Evolutionary conservation across 495 filamentous ascomycete species (phyloP), one percentile per base, ranked within the genome.

Genomic region (Hypomontagnella submonticulosa): DNA sequence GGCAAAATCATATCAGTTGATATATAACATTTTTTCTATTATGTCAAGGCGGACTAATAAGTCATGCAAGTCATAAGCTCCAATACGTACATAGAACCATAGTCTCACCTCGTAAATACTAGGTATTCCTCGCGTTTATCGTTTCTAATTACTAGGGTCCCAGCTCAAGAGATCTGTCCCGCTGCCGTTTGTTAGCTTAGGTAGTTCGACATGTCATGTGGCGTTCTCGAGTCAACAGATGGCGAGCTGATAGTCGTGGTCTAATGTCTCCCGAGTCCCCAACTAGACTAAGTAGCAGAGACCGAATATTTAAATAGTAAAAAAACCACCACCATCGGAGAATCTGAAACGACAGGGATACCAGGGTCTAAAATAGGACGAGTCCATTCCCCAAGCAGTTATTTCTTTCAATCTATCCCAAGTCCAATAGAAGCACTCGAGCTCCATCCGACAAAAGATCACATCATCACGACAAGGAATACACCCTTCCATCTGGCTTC

Each of bases 281-380:
- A n/a, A n/a, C n/a, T n/a, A n/a, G n/a, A n/a, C n/a, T n/a, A 44
- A 15, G 50, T 61, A 58, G 23, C 23, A 18, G 49, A 57, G 23
- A 40, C 20, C 47, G 53, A 59, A 38, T 34, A 37, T 33, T 2
- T 42, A n/a, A 48, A 37, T 48, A 34, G 52, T 32, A 27, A 55
- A 56, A 52, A 57, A 40, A 49, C 13, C 20, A 38, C 27, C 36
- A 67, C 33, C 36, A 67, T 20, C 15, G 51, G 32, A 30, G 42
- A 49, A 2, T 46, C 49, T 68, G 65, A 68, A 68, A 68, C 65
- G 47, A 56, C 58, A 57, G 27, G 65, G 53, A 33, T 55, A 2
- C 37, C 19, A 27, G 57, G 59, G 53, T 67, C 59, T 63, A 59
- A 63, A 67, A 68, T 67, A 67, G 46, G 49, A 57, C 7, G 40